These are phyloP conservation scores for Cryphonectria japonica DNA, from an alignment of 2,329 filamentous ascomycete genomes.

Conservation along the genomic window DNA sequence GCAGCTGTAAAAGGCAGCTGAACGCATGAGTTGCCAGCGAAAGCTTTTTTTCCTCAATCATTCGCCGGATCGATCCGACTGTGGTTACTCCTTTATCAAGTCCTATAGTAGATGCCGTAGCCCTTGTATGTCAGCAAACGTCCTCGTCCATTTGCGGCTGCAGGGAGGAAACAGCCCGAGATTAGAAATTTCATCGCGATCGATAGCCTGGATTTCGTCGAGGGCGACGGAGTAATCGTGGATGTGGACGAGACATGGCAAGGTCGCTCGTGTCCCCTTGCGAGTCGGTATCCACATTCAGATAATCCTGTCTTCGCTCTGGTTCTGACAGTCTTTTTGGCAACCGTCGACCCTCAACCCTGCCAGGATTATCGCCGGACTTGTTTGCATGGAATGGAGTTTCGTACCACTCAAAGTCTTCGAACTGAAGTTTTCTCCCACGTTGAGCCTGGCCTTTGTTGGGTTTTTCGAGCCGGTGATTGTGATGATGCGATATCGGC, in stretches of 20 bases:
- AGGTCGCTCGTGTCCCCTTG: constrained; percentile 13
- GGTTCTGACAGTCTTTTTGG: constrained; percentile 16
- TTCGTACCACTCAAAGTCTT: constrained; percentile 93
- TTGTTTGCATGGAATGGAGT: constrained; percentile 8
- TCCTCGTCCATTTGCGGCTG: background rate
- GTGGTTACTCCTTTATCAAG: constrained; percentile 15
- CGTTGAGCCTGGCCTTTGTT: constrained; percentile 74
- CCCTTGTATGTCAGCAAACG: constrained; percentile 22
- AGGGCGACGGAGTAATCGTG: constrained; percentile 15
- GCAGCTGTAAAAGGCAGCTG: background rate
- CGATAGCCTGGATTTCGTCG: constrained; percentile 21
- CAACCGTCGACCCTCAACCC: constrained; percentile 15
- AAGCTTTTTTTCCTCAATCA: background rate
- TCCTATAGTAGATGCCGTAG: constrained; percentile 24
- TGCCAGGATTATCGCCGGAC: constrained; percentile 10
- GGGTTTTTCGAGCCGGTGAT: constrained; percentile 57
- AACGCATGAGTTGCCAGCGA: background rate
- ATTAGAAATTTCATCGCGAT: constrained; percentile 15
- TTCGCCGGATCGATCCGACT: constrained; percentile 12
- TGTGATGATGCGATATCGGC: constrained; percentile 53
- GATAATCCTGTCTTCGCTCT: constrained; percentile 15
- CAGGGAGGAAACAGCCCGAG: background rate
- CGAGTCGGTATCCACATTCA: constrained; percentile 15
- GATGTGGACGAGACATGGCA: constrained; percentile 17
- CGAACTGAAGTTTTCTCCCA: constrained; percentile 87